Evolutionary conservation across 176 grass and related monocot species (phyloP).

Genomic region (Pontederia paniculata): DNA sequence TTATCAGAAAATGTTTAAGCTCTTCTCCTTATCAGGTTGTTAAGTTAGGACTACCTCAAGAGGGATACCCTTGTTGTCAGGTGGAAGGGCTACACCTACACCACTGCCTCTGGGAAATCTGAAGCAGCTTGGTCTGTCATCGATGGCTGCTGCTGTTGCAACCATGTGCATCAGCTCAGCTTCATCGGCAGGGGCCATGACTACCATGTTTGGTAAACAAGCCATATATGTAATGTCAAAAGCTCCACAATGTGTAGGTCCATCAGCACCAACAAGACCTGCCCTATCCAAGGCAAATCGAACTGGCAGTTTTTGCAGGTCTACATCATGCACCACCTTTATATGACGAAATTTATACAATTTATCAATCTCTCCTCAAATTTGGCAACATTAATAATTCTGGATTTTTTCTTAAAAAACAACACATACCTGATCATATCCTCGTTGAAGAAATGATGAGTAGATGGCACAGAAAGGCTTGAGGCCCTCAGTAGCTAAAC

Average conservation of each 20-base stretch:
- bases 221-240: slow-evolving; percentile 90
- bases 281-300: slow-evolving; percentile 70
- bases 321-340: slow-evolving; percentile 84
- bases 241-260: slow-evolving; percentile 80
- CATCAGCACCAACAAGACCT: slow-evolving; percentile 77
- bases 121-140: slow-evolving; percentile 73
- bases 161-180: slow-evolving; percentile 93
- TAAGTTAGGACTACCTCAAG: slow-evolving; percentile 25
- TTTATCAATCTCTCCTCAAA: not conserved
- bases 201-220: slow-evolving; percentile 89
- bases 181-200: slow-evolving; percentile 86
- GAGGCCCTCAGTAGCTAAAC: slow-evolving; percentile 60
- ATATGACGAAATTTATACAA: not conserved
- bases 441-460: slow-evolving; percentile 89
- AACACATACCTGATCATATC: slow-evolving; percentile 59
- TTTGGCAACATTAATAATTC: not conserved
- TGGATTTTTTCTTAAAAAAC: not conserved
- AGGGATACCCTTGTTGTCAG: slow-evolving; percentile 38
- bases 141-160: slow-evolving; percentile 64
- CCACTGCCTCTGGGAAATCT: slow-evolving; percentile 78
- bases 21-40: no score
- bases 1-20: no score
- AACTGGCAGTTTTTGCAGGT: slow-evolving; percentile 74
- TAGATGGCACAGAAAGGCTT: slow-evolving; percentile 93
- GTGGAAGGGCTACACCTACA: slow-evolving; percentile 46